phyloP scores from a whole-genome alignment of 139 green algal genomes.

The Trebouxia sp. region DNA sequence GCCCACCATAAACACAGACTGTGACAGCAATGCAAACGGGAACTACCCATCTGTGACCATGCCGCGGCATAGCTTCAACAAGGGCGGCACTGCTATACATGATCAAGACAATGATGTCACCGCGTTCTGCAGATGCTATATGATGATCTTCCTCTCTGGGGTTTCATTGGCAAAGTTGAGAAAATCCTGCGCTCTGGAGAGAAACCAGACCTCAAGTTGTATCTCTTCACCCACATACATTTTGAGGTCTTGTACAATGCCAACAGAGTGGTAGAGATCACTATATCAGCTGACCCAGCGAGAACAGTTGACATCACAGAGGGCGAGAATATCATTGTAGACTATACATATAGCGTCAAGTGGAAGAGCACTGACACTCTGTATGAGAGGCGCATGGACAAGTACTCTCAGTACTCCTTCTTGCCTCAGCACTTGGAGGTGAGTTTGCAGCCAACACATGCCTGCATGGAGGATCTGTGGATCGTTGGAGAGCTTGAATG shows the following conservation, averaged over 20 bases:
- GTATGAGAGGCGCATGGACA: conserved; percentile 87
- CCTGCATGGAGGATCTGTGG: too few species aligned
- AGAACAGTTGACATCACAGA: conserved; percentile 80
- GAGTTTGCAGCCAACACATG: background rate
- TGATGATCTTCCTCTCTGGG: conserved; percentile 97
- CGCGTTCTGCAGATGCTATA: conserved; percentile 83
- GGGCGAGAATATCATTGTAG: conserved; percentile 37
- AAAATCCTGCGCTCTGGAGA: conserved; percentile 60
- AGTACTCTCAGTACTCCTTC: conserved; percentile 89
- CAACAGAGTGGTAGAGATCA: conserved; percentile 88
- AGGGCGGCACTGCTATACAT: background rate
- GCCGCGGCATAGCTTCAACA: too few species aligned
- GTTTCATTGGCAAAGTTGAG: conserved; percentile 90
- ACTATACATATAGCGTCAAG: conserved; percentile 87
- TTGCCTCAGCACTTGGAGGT: conserved; percentile 93
- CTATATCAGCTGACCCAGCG: conserved; percentile 76
- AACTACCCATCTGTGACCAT: background rate
- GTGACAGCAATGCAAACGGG: background rate
- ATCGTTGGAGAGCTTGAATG: too few species aligned
- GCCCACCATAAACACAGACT: background rate
- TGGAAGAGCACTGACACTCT: conserved; percentile 75
- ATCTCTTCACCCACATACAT: conserved; percentile 94
- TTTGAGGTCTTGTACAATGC: conserved; percentile 91
- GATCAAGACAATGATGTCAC: background rate
- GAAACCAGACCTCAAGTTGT: conserved; percentile 51